phyloP scores from a whole-genome alignment of 164 flowering plant species.

The Kalanchoe fedtschenkoi region DNA sequence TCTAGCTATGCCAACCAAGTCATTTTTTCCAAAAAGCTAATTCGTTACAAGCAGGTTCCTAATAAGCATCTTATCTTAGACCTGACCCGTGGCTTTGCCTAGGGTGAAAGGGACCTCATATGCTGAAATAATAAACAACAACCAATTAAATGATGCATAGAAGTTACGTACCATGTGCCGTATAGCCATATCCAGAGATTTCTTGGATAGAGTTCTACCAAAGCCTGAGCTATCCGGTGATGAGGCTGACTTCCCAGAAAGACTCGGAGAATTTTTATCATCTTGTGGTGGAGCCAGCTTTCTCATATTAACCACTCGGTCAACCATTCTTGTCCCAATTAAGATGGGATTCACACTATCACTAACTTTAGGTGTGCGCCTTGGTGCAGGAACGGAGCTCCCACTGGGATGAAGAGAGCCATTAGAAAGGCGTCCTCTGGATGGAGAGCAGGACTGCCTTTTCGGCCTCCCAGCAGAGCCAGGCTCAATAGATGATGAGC shows the following conservation, averaged over 20 bases:
- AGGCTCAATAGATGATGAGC: conserved; percentile 78
- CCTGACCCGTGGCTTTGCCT: no score
- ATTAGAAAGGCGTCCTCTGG: conserved; percentile 70
- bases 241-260: conserved; percentile 39
- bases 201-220: conserved; percentile 78
- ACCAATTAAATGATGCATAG: background rate
- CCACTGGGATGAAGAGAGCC: conserved; percentile 52
- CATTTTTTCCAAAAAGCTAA: no score
- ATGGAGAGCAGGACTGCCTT: conserved; percentile 93
- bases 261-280: conserved; percentile 35
- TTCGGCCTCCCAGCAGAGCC: conserved; percentile 56
- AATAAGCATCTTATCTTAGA: no score
- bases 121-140: conserved; percentile 13
- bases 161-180: conserved; percentile 70
- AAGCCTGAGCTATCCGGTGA: conserved; percentile 73
- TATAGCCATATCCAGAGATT: conserved; percentile 85
- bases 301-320: conserved; percentile 85
- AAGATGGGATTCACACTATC: conserved; percentile 68
- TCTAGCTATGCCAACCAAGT: no score
- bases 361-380: conserved; percentile 44
- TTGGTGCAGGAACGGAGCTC: conserved; percentile 59
- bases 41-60: no score
- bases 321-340: conserved; percentile 83
- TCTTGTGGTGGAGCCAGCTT: conserved; percentile 71
- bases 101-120: conserved; percentile 50